Evolutionary conservation across 1,284 basidiomycete species (phyloP).

Genomic region (Microbotryomycetes sp.): DNA sequence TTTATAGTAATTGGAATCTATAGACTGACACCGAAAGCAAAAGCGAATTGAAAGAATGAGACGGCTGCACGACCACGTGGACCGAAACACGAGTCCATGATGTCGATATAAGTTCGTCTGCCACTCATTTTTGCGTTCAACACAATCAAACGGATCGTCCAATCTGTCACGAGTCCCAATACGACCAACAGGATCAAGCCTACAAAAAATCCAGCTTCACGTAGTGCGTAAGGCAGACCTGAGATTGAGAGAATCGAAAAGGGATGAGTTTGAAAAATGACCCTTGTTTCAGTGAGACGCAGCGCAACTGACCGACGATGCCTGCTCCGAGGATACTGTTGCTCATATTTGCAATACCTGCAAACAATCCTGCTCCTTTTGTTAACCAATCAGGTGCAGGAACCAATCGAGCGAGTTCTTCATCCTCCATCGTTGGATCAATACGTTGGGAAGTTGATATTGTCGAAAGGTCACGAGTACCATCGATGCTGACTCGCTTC

Average conservation of each 20-base stretch:
- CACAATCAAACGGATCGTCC: conserved; percentile 80
- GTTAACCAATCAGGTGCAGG: conserved; percentile 44
- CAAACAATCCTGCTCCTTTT: conserved; percentile 66
- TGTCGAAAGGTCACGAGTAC: conserved; percentile 9
- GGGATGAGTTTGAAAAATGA: neutral
- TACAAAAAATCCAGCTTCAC: conserved; percentile 48
- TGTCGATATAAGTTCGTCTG: conserved; percentile 82
- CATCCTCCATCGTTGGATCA: conserved; percentile 29
- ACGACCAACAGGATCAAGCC: conserved; percentile 74
- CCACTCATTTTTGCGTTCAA: conserved; percentile 94
- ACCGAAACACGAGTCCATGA: conserved; percentile 57
- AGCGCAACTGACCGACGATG: conserved; percentile 39
- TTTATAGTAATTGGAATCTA: neutral
- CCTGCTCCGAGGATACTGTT: conserved; percentile 96
- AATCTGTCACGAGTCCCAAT: conserved; percentile 83
- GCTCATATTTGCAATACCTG: conserved; percentile 66
- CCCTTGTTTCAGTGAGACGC: neutral
- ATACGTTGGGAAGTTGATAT: conserved; percentile 5
- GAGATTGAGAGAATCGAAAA: conserved; percentile 20
- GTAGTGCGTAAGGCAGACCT: conserved; percentile 65
- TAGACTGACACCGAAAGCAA: conserved; percentile 67
- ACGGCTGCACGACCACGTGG: conserved; percentile 79
- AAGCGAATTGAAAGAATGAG: conserved; percentile 95
- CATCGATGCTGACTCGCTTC: conserved; percentile 19
- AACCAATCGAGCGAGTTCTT: conserved; percentile 46